These are phyloP conservation scores for Phytophthora lateralis DNA, from an alignment of 352 stramenopile genomes.

Conservation along the genomic window DNA sequence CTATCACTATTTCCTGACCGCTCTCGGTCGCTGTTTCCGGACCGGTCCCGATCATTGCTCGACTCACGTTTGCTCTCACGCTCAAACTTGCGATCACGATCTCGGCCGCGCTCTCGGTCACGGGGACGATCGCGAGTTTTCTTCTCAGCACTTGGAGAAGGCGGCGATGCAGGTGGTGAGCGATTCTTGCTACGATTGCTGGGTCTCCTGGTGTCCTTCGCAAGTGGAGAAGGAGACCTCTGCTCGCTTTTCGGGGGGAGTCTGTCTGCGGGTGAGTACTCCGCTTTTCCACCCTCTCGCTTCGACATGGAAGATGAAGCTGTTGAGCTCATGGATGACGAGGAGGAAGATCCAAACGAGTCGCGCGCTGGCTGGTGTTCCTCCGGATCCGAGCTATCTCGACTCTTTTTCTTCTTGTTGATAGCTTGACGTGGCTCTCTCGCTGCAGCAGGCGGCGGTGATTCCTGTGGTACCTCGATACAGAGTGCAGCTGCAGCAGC, in stretches of 20 bases:
- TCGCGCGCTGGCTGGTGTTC: constrained; percentile 10
- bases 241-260: constrained; percentile 23
- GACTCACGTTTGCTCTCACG: constrained; percentile 30
- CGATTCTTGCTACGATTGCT: constrained; percentile 19
- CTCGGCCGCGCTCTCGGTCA: constrained; percentile 20
- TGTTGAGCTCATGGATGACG: constrained; percentile 33
- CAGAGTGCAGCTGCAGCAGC: constrained; percentile 5
- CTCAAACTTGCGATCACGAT: constrained; percentile 36
- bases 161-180: constrained; percentile 10
- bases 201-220: constrained; percentile 16
- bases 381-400: constrained; percentile 22
- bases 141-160: constrained; percentile 18
- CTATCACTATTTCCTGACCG: constrained; percentile 15
- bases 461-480: constrained; percentile 5
- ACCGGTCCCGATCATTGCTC: constrained; percentile 34
- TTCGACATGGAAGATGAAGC: constrained; percentile 27
- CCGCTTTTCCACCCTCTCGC: constrained; percentile 7
- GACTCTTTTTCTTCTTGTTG: constrained; percentile 38
- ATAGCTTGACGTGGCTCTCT: constrained; percentile 4
- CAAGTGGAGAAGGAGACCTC: constrained; percentile 27
- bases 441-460: constrained; percentile 2
- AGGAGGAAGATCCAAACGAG: constrained; percentile 26
- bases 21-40: constrained; percentile 16
- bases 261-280: constrained; percentile 16
- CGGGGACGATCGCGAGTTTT: constrained; percentile 19